These are phyloP conservation scores for Xylaria sp. DNA, from an alignment of 2,329 filamentous ascomycete species.

Conservation along the genomic window DNA sequence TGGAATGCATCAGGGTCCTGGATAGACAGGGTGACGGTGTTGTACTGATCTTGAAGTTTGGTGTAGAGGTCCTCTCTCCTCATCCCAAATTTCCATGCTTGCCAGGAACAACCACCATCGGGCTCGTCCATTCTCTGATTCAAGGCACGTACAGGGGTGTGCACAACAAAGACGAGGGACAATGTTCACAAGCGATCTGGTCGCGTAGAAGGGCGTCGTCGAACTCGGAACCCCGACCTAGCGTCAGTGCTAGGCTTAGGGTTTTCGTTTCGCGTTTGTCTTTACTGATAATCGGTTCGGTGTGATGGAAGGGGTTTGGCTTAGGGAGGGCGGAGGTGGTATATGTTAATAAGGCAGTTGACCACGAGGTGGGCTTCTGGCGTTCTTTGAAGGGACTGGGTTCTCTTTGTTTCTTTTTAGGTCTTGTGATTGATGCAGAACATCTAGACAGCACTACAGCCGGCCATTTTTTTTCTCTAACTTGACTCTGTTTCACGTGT, in stretches of 20 bases:
- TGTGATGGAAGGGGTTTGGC: conserved; percentile 9
- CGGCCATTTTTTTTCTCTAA: conserved; percentile 26
- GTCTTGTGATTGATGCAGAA: conserved; percentile 29
- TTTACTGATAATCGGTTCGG: conserved; percentile 23
- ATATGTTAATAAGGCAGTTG: conserved; percentile 17
- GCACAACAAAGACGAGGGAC: conserved; percentile 1
- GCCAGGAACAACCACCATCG: conserved; percentile 55
- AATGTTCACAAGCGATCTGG: not conserved
- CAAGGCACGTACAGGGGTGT: conserved; percentile 15
- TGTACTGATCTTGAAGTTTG: conserved; percentile 64
- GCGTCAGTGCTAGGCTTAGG: not conserved
- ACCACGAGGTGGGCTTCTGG: conserved; percentile 1
- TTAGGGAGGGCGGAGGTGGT: conserved; percentile 13
- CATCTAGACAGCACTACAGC: conserved; percentile 12
- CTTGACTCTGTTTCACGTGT: not conserved
- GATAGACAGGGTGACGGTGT: conserved; percentile 61
- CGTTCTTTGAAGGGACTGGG: conserved; percentile 26
- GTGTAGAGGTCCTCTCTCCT: conserved; percentile 64
- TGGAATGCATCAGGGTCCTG: conserved; percentile 67
- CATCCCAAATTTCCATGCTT: conserved; percentile 68
- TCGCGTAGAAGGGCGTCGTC: conserved; percentile 22
- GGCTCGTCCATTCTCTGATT: conserved; percentile 58
- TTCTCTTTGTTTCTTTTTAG: conserved; percentile 31
- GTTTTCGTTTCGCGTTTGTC: not conserved
- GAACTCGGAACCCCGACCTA: conserved; percentile 8